These are phyloP conservation scores for Cudoniella acicularis DNA, from an alignment of 495 filamentous ascomycete species.

Conservation along the genomic window DNA sequence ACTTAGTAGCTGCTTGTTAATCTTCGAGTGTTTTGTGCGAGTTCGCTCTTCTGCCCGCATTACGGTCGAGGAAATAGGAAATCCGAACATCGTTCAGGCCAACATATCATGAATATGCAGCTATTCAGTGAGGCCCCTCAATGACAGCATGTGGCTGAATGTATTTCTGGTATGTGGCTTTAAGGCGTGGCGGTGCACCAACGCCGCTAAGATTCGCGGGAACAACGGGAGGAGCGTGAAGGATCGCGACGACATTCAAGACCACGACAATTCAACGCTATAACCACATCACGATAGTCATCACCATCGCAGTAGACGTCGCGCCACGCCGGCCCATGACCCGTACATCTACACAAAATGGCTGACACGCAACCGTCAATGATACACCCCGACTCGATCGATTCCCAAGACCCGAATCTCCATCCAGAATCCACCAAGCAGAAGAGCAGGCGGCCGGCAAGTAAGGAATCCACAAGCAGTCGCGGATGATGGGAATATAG, in stretches of 20 bases:
- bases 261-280: background rate
- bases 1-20: no score
- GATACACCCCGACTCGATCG: constrained; percentile 35
- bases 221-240: background rate
- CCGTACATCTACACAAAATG: constrained; percentile 19
- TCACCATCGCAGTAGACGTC: no score
- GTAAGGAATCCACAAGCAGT: constrained; percentile 42
- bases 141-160: background rate
- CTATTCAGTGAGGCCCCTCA: no score
- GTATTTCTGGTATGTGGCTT: background rate
- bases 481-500: background rate
- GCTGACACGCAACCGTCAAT: constrained; percentile 13
- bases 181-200: background rate
- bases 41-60: no score
- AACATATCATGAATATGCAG: no score
- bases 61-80: no score
- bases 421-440: constrained; percentile 56
- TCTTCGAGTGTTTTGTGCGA: no score
- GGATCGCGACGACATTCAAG: background rate
- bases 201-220: background rate
- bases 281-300: background rate
- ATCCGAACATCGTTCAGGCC: no score
- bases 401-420: constrained; percentile 34
- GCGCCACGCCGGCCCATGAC: constrained; percentile 16
- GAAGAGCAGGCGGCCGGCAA: constrained; percentile 82